A percentile compares a stretch with the other conserved stretches of the same genome.
These are phyloP conservation scores for Rhododendron molle DNA, from an alignment of 148 eudicot species.

Conservation along the genomic window DNA sequence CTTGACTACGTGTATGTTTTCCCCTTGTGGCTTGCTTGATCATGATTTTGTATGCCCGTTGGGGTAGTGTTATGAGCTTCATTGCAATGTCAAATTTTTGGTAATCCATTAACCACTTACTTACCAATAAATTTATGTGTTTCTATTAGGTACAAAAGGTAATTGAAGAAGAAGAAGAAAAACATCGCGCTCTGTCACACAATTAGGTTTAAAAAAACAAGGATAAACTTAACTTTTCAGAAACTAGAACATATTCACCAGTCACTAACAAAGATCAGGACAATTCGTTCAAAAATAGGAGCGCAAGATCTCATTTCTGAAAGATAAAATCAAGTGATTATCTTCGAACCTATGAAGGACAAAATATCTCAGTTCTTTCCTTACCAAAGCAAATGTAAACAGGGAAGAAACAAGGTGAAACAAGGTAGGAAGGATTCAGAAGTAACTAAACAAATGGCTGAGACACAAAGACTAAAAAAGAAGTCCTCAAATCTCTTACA, in stretches of 20 bases:
- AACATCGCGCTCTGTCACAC: background rate
- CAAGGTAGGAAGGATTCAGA: background rate
- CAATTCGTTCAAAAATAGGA: background rate
- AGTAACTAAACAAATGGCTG: background rate
- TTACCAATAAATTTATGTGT: background rate
- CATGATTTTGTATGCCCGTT: background rate
- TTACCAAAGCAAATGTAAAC: background rate
- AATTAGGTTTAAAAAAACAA: background rate
- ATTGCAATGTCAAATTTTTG: background rate
- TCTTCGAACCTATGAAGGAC: background rate
- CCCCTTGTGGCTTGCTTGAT: background rate
- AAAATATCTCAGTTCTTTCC: background rate
- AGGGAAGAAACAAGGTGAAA: background rate
- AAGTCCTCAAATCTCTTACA: background rate
- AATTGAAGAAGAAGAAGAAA: background rate
- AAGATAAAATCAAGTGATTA: background rate
- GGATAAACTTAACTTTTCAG: background rate
- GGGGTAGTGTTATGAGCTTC: background rate
- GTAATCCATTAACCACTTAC: background rate
- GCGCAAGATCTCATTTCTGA: background rate
- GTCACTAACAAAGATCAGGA: background rate
- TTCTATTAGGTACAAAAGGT: background rate
- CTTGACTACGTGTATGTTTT: no score
- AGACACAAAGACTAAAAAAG: background rate
- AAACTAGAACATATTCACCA: background rate